phyloP scores from a whole-genome alignment of 768 basidiomycete species.

The Holtermanniella nyarrowii region DNA sequence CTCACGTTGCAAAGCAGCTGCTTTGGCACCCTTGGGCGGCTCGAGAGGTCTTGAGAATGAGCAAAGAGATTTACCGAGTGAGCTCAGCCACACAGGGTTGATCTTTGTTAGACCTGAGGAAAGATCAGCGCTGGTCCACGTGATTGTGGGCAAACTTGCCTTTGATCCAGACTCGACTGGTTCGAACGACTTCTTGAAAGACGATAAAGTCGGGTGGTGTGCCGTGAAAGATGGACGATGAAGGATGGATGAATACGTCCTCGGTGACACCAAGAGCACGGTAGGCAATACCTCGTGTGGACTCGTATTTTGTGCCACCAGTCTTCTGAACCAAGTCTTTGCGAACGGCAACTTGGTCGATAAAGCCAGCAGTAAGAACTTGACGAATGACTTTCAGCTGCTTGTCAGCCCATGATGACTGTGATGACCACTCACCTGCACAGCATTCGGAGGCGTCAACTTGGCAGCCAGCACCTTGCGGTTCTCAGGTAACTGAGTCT shows the following conservation, averaged over 20 bases:
- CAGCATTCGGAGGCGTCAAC: conserved; percentile 63
- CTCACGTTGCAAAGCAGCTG: conserved; percentile 3
- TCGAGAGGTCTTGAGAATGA: conserved; percentile 78
- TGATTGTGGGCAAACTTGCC: conserved; percentile 44
- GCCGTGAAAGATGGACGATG: conserved; percentile 59
- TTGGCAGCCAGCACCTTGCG: conserved; percentile 55
- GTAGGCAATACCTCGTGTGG: conserved; percentile 71
- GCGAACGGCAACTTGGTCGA: conserved; percentile 88
- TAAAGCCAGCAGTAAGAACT: conserved; percentile 75
- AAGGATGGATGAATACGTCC: conserved; percentile 86
- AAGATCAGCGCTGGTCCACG: not conserved
- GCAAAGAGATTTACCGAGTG: conserved; percentile 69
- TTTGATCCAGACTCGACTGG: conserved; percentile 67
- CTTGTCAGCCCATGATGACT: not conserved
- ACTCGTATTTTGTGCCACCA: conserved; percentile 59
- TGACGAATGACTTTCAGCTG: conserved; percentile 86
- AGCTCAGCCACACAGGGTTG: conserved; percentile 78
- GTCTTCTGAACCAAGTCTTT: conserved; percentile 65
- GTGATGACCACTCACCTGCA: conserved; percentile 51
- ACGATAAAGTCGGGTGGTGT: conserved; percentile 78
- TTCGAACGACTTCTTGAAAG: conserved; percentile 70
- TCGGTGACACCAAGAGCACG: conserved; percentile 58
- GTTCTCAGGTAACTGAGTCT: conserved; percentile 59
- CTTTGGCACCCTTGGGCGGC: conserved; percentile 36
- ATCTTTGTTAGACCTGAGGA: conserved; percentile 64